Evolutionary conservation across 345 rosid species (phyloP).

Genomic region (Citrus cavaleriei): DNA sequence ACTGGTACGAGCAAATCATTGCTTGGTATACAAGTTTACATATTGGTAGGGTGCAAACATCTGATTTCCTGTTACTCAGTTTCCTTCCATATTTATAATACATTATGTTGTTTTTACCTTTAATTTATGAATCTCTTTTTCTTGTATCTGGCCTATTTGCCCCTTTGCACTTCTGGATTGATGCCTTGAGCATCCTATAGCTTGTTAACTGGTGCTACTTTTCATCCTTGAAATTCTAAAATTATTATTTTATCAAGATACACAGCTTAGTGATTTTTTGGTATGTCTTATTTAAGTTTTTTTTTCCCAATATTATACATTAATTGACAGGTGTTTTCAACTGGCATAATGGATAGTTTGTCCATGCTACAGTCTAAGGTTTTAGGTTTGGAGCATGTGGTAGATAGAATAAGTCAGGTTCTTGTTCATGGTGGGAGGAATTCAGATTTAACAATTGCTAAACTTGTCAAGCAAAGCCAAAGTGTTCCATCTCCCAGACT

Average conservation of each 20-base stretch:
- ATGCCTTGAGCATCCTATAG: neutral
- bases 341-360: conserved; percentile 59
- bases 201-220: neutral
- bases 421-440: conserved; percentile 31
- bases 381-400: conserved; percentile 64
- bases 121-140: neutral
- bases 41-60: neutral
- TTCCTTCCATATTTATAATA: neutral
- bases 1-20: neutral
- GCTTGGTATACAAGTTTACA: neutral
- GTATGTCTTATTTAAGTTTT: neutral
- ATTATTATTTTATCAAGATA: neutral
- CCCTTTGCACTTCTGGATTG: neutral
- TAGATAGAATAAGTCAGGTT: conserved; percentile 48
- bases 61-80: neutral
- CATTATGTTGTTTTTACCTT: neutral
- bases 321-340: conserved; percentile 57
- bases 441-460: conserved; percentile 42
- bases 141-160: neutral
- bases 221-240: neutral
- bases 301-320: neutral
- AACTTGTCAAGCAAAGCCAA: conserved; percentile 46
- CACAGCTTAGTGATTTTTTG: neutral
- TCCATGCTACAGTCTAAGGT: conserved; percentile 73
- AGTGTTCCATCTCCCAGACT: conserved; percentile 55